A percentile compares a stretch with the other conserved stretches of the same genome.
These are phyloP conservation scores for Haematococcus lacustris DNA, from an alignment of 139 green algal species.

Conservation along the genomic window DNA sequence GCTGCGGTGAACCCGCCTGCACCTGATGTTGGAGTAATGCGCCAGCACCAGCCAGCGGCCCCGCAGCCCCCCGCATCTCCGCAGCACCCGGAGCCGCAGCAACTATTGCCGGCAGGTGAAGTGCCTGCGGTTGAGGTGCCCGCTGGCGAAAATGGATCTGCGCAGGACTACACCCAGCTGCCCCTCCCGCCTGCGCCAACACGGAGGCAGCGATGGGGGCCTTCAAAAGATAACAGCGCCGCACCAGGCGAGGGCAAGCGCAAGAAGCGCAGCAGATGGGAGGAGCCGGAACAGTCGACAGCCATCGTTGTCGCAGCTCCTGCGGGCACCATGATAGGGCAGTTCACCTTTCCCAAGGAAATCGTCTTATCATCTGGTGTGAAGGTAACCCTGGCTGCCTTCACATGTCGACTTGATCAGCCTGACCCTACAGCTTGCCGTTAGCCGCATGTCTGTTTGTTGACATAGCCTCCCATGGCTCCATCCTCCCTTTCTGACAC, in stretches of 20 bases:
- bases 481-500: too few relatives aligned
- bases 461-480: too few relatives aligned
- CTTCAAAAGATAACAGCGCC: conserved; percentile 8
- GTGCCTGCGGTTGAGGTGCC: neutral
- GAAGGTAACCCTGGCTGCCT: too few relatives aligned
- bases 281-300: conserved; percentile 20
- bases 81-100: conserved; percentile 9
- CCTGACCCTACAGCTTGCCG: too few relatives aligned
- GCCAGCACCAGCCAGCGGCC: too few relatives aligned
- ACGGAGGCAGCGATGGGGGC: conserved; percentile 24
- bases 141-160: neutral
- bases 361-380: too few relatives aligned
- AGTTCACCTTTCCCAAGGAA: conserved; percentile 38
- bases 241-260: conserved; percentile 23
- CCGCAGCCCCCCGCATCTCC: conserved; percentile 9
- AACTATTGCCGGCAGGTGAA: neutral
- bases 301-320: conserved; percentile 5
- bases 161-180: conserved; percentile 1
- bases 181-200: conserved; percentile 4
- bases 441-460: too few relatives aligned
- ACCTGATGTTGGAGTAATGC: neutral
- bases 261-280: conserved; percentile 41
- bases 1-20: neutral
- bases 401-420: too few relatives aligned
- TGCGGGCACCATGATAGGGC: conserved; percentile 15